Evolutionary conservation across 164 flowering plant species (phyloP).

Genomic region (Stephania yunnanensis): DNA sequence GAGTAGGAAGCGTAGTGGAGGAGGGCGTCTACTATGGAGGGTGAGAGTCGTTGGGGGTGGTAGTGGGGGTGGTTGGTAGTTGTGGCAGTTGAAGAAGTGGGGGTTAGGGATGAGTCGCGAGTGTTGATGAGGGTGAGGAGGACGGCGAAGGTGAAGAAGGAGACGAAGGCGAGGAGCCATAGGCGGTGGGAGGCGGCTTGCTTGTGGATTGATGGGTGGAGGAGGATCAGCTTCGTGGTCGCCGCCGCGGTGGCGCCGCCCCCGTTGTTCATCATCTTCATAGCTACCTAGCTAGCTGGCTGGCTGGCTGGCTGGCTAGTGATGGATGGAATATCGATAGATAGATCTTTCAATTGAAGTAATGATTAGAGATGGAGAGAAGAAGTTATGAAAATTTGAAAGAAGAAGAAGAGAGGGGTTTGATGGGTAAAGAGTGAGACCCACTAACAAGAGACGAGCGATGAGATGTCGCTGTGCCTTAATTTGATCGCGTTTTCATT

Average conservation of each 20-base stretch:
- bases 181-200: conserved; percentile 35
- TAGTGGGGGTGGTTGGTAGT: conserved; percentile 8
- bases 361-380: too few species aligned
- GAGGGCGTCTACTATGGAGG: conserved; percentile 39
- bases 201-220: conserved; percentile 27
- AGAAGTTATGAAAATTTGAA: too few species aligned
- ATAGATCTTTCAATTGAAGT: too few species aligned
- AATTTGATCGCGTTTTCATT: neutral
- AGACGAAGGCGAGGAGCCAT: conserved; percentile 47
- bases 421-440: conserved; percentile 1
- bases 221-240: conserved; percentile 26
- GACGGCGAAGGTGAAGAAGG: conserved; percentile 56
- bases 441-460: conserved; percentile 7
- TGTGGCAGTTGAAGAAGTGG: conserved; percentile 16
- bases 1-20: conserved; percentile 58
- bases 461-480: conserved; percentile 17
- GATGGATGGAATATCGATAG: too few species aligned
- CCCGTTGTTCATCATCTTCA: neutral
- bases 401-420: neutral
- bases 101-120: conserved; percentile 6
- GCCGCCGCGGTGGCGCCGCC: conserved; percentile 1
- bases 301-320: too few species aligned
- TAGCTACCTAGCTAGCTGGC: neutral
- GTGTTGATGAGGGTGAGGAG: conserved; percentile 44
- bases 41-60: conserved; percentile 19